Evolutionary conservation across 306 rosid species (phyloP).

Genomic region (Rosa lucieae): DNA sequence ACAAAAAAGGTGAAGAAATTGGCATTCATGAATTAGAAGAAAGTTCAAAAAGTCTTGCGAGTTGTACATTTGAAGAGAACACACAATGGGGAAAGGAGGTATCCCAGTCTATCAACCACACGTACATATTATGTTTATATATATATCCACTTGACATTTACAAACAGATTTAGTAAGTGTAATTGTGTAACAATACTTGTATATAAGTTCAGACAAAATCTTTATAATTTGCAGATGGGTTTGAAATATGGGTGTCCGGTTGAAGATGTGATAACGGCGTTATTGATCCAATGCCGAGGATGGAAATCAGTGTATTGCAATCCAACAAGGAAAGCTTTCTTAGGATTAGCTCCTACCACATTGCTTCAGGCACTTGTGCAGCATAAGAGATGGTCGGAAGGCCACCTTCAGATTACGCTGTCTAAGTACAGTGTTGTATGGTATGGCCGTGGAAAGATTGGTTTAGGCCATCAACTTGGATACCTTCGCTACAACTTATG

Average conservation of each 20-base stretch:
- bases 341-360: slow-evolving; percentile 58
- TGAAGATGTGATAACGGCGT: slow-evolving; percentile 71
- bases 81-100: slow-evolving; percentile 78
- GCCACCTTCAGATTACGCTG: slow-evolving; percentile 53
- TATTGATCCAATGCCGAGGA: slow-evolving; percentile 49
- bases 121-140: not conserved
- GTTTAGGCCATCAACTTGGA: slow-evolving; percentile 46
- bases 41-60: slow-evolving; percentile 54
- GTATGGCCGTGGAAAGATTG: slow-evolving; percentile 46
- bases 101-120: not conserved
- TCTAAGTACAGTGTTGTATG: slow-evolving; percentile 47
- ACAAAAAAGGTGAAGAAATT: slow-evolving; percentile 35
- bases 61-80: slow-evolving; percentile 59
- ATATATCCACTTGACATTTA: not conserved
- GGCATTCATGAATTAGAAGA: slow-evolving; percentile 40
- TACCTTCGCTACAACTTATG: slow-evolving; percentile 45
- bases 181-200: too few relatives aligned
- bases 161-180: too few relatives aligned
- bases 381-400: slow-evolving; percentile 81
- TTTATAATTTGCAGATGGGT: slow-evolving; percentile 46
- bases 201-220: not conserved
- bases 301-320: slow-evolving; percentile 61
- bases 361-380: slow-evolving; percentile 55
- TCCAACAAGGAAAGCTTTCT: slow-evolving; percentile 61
- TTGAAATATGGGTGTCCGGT: slow-evolving; percentile 59